Conservation (phyloP, 2,329 filamentous ascomycete genomes). For the Sphaceloma murrayae region DNA sequence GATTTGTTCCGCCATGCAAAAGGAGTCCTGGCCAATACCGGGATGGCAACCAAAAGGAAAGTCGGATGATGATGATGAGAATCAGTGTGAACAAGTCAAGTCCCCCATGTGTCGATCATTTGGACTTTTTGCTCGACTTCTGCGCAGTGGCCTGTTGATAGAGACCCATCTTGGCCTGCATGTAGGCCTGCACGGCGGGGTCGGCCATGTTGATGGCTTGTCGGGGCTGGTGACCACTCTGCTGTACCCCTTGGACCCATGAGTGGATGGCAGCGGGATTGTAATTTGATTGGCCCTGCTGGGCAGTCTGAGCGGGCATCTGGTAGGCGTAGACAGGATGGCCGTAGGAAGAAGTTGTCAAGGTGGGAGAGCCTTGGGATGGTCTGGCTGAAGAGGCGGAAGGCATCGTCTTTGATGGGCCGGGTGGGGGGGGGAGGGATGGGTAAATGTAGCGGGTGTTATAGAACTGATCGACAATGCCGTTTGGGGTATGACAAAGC, state of each 20-base stretch:
- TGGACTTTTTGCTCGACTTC: slow-evolving; percentile 12
- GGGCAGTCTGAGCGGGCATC: background rate
- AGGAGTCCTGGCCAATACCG: no score
- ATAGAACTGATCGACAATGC: slow-evolving; percentile 2
- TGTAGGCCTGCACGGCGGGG: slow-evolving; percentile 28
- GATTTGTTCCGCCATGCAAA: no score
- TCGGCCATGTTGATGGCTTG: slow-evolving; percentile 19
- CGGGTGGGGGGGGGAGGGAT: background rate
- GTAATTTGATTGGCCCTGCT: slow-evolving; percentile 11
- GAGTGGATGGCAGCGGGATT: slow-evolving; percentile 19
- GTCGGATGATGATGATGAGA: background rate
- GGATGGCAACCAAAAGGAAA: no score
- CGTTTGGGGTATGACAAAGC: slow-evolving; percentile 14
- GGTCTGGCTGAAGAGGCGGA: slow-evolving; percentile 13
- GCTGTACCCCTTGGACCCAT: slow-evolving; percentile 17
- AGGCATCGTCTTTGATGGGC: slow-evolving; percentile 6
- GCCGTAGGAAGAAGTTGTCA: slow-evolving; percentile 14
- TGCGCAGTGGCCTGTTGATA: slow-evolving; percentile 23
- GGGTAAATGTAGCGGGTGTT: no score
- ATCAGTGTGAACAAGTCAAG: no score
- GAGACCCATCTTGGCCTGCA: slow-evolving; percentile 30
- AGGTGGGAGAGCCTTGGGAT: slow-evolving; percentile 10
- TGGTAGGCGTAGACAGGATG: background rate
- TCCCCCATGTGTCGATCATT: no score
- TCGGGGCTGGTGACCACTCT: background rate